Evolutionary conservation across 768 basidiomycete genomes (phyloP).

Genomic region (Rhodotorula kratochvilovae): DNA sequence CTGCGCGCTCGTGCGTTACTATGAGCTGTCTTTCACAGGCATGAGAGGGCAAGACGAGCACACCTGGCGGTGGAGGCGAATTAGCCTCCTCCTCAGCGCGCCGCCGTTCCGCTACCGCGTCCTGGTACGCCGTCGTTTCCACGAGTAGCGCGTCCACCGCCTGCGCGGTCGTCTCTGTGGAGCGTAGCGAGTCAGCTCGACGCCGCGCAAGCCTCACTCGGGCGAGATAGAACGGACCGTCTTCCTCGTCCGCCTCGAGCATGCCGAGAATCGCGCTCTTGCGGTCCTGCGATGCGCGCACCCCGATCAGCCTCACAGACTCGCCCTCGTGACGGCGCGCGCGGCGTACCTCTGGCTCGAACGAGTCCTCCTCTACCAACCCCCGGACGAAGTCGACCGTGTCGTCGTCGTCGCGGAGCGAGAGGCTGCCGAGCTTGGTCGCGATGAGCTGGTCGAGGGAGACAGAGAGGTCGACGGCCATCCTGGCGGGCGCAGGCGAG

Average conservation of each 20-base stretch:
- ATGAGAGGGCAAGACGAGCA: neutral
- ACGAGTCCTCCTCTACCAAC: slow-evolving; percentile 28
- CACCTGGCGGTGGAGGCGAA: neutral
- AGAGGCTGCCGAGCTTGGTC: slow-evolving; percentile 12
- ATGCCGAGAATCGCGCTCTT: slow-evolving; percentile 34
- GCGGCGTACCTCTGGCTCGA: slow-evolving; percentile 28
- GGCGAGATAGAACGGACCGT: slow-evolving; percentile 8
- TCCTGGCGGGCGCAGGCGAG: neutral
- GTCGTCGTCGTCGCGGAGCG: slow-evolving; percentile 17
- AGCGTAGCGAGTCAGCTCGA: neutral
- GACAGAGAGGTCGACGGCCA: neutral
- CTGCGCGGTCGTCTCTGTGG: slow-evolving; percentile 1
- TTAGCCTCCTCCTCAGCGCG: slow-evolving; percentile 8
- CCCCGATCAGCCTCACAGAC: no score
- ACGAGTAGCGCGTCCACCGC: slow-evolving; percentile 13
- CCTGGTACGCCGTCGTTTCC: slow-evolving; percentile 15
- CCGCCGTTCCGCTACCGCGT: neutral
- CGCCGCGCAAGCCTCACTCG: neutral
- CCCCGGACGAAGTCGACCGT: slow-evolving; percentile 16
- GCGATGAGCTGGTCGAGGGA: slow-evolving; percentile 25
- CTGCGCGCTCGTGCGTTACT: neutral
- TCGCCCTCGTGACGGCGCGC: no score
- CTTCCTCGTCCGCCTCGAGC: slow-evolving; percentile 32
- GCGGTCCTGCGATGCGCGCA: slow-evolving; percentile 19
- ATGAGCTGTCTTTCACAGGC: neutral